A percentile compares a stretch with the other conserved stretches of the same genome.
These are phyloP conservation scores for Ustilago lituana DNA, from an alignment of 1,284 basidiomycete genomes.

Conservation along the genomic window DNA sequence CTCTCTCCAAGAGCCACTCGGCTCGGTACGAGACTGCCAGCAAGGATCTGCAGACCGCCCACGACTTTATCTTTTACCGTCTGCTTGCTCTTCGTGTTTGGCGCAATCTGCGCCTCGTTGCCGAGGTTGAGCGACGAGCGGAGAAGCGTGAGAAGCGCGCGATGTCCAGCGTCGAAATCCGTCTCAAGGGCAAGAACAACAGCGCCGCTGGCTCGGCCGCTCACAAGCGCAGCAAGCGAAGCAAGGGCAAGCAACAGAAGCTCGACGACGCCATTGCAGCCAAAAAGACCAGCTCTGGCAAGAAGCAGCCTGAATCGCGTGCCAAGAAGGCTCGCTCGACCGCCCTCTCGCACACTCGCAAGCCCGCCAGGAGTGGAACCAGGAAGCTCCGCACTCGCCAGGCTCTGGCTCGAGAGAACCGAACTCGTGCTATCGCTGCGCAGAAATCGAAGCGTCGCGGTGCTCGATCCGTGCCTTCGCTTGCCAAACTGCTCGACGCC, in stretches of 20 bases:
- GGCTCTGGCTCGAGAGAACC: conserved; percentile 26
- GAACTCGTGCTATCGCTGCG: conserved; percentile 42
- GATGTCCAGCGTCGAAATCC: conserved; percentile 38
- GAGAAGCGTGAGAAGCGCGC: conserved; percentile 59
- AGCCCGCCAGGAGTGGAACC: conserved; percentile 56
- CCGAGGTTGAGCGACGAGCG: conserved; percentile 57
- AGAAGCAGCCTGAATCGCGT: conserved; percentile 38
- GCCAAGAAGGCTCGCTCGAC: conserved; percentile 34
- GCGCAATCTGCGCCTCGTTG: conserved; percentile 57
- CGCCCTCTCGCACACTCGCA: conserved; percentile 24
- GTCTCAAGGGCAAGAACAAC: conserved; percentile 28
- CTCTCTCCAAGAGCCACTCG: conserved; percentile 63
- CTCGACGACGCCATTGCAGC: conserved; percentile 14
- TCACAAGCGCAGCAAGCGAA: conserved; percentile 27
- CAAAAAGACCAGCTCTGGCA: conserved; percentile 33
- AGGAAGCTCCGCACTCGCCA: conserved; percentile 35
- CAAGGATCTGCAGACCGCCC: conserved; percentile 60
- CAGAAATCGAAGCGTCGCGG: conserved; percentile 52
- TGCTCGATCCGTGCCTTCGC: conserved; percentile 60
- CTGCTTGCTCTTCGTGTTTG: conserved; percentile 60
- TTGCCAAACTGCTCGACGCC: conserved; percentile 61
- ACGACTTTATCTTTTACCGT: conserved; percentile 64
- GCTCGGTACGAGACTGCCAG: conserved; percentile 63
- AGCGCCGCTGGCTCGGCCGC: conserved; percentile 5
- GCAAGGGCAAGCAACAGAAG: conserved; percentile 40